Evolutionary conservation across 2,329 filamentous ascomycete genomes (phyloP).

Genomic region (Fusarium drepaniforme): DNA sequence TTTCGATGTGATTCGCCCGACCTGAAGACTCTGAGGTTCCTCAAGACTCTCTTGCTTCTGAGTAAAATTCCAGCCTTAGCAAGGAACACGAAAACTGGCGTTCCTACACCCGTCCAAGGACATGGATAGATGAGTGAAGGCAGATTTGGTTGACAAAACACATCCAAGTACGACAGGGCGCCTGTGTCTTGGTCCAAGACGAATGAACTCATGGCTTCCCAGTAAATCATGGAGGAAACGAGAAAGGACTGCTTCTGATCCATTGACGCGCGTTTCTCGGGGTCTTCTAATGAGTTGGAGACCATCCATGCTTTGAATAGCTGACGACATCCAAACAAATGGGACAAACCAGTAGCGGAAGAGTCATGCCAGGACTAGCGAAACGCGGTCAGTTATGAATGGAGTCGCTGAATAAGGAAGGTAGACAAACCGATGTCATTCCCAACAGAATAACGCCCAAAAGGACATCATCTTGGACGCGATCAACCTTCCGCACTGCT

Average conservation of each 20-base stretch:
- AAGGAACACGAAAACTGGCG: constrained; percentile 10
- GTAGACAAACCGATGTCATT: constrained; percentile 30
- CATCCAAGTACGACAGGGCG: constrained; percentile 22
- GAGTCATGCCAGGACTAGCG: constrained; percentile 28
- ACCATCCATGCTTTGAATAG: constrained; percentile 26
- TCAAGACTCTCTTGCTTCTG: constrained; percentile 13
- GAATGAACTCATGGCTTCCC: constrained; percentile 32
- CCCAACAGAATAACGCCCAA: constrained; percentile 25
- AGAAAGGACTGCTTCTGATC: constrained; percentile 10
- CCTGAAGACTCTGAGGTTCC: constrained; percentile 5
- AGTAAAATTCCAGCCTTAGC: constrained; percentile 10
- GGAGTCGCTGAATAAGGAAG: too few species aligned
- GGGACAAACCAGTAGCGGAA: constrained; percentile 12
- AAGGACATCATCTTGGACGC: constrained; percentile 21
- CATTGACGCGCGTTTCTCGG: accelerated
- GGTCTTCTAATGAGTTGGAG: background rate
- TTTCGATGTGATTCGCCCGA: background rate
- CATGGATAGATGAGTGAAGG: background rate
- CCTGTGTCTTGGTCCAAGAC: constrained; percentile 22
- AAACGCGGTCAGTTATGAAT: too few species aligned
- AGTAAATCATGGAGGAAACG: constrained; percentile 32
- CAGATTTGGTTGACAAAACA: background rate
- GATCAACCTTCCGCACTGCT: background rate
- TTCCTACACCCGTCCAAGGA: constrained; percentile 31
- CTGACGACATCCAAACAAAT: constrained; percentile 23